Base-by-base conservation (phyloP, 148 eudicot genomes). In the Arctostaphylos glauca region DNA sequence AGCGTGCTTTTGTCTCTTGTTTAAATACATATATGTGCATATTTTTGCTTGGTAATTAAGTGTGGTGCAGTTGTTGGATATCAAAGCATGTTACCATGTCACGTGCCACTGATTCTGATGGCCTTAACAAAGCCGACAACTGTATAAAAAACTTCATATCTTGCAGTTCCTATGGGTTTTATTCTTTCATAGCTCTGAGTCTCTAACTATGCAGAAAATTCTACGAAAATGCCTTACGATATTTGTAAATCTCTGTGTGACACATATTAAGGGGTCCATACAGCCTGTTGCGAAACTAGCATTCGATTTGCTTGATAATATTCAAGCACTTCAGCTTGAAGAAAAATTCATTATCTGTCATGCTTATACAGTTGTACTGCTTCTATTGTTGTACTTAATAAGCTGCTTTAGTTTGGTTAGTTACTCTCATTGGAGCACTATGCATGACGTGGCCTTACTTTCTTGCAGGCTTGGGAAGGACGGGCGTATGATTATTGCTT, bases 401-500 rank as follows among this genome's bases (percentile, higher is more conserved):
- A 21, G 43, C 64, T 82, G 84, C 83, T 80, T 44, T 54, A 78
- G 56, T 4, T 52, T 62, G n/a, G 3, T 84, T 49, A 59, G 58
- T 75, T 80, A 50, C 43, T 80, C 75, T 76, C 3, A 13, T 66
- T 82, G 14, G 44, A 73, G 41, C 53, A 41, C 43, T 9, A 38
- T 23, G 76, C 38, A 81, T 77, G 64, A 71, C 44, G 19, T 47
- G 5, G 21, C 44, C 58, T 21, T 55, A 18, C 21, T 38, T 75
- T 72, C 16, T 80, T 87, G 82, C 81, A 96, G 99, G 99, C 99
- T 4, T 96, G 99, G 99, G 99, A 96, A 85, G 99, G 99, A 82
- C 89, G 99, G 83, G 99, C 99, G 46, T 96, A 96, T 90, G 99
- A 96, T 85, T 96, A 96, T 84, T 96, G 99, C 83, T 86, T 96